Conservation (phyloP, 805 yeast species). For the Candida parachauliodes region DNA sequence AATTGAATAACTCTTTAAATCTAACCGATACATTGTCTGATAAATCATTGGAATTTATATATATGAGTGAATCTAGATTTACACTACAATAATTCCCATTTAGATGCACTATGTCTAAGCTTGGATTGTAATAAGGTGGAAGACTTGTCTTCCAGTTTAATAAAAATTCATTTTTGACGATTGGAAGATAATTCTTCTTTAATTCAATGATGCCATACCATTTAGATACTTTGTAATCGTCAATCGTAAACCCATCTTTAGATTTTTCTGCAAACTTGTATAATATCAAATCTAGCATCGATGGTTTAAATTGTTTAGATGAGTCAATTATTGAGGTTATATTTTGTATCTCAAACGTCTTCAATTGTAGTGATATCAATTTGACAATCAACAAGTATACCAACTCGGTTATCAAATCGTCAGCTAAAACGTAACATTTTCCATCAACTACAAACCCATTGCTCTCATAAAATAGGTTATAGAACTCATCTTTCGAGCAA, state of each 20-base stretch:
- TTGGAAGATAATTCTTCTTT: slow-evolving; percentile 13
- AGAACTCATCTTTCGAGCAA: slow-evolving; percentile 54
- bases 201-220: slow-evolving; percentile 67
- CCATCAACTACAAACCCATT: slow-evolving; percentile 58
- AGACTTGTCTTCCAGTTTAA: slow-evolving; percentile 60
- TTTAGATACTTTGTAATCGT: slow-evolving; percentile 41
- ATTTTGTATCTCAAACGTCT: slow-evolving; percentile 8
- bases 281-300: slow-evolving; percentile 50
- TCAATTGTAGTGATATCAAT: slow-evolving; percentile 19
- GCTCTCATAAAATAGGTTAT: slow-evolving; percentile 44
- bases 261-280: slow-evolving; percentile 38
- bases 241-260: slow-evolving; percentile 30
- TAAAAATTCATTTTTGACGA: slow-evolving; percentile 50
- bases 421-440: slow-evolving; percentile 28
- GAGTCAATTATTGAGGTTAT: neutral
- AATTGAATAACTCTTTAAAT: slow-evolving; percentile 29
- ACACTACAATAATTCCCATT: slow-evolving; percentile 56
- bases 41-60: slow-evolving; percentile 47
- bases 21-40: slow-evolving; percentile 32
- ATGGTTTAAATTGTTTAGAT: slow-evolving; percentile 12
- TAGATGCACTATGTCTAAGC: slow-evolving; percentile 52
- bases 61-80: slow-evolving; percentile 43
- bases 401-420: slow-evolving; percentile 21
- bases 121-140: slow-evolving; percentile 60
- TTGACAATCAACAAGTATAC: slow-evolving; percentile 24